Evolutionary conservation across 495 filamentous ascomycete genomes (phyloP), one percentile per base, ranked within the genome.

Genomic region (Trichocladium antarcticum): DNA sequence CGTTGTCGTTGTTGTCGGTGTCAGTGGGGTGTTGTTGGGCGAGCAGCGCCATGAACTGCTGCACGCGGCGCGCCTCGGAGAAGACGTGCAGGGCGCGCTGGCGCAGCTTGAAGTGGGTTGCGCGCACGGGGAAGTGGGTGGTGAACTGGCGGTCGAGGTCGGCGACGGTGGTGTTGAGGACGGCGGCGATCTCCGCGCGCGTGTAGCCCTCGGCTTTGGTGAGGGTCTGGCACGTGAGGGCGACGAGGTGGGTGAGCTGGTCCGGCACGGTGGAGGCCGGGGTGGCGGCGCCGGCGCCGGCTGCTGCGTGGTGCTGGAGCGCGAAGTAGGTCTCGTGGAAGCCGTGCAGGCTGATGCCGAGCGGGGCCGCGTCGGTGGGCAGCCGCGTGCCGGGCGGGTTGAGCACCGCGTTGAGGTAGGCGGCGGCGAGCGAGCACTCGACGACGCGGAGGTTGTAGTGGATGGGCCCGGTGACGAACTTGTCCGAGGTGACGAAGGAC

Each of bases 381-480:
- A 98, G 78, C 22, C 66, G 61, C 1, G 75, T 80, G 41, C 89
- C 68, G 10, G 77, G 52, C 74, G 80, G 59, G 56, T 70, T 72
- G 38, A 76, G 57, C 32, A 67, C 64, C 14, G 72, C 68, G 54
- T 77, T 68, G 37, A 79, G 64, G 51, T 72, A 73, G 20, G 85
- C 81, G 2, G 92, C 87, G 11, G 93, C 93, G 28, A 98, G 75
- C 6, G 82, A 88, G 69, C 87, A 93, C 65, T 97, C 92, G 8
- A 96, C 92, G 1, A 98, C 92, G 15, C 92, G 83, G 6, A 98
- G 80, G 66, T 98, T 98, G 73, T 97, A 98, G 71, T 87, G 87
- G 45, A 88, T 80, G 1, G 89, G 89, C 0, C 83, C 92, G 0
- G 89, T 95, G 29, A 89, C 84, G 62, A 93, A 87, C 67, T 98